Evolutionary conservation across 2,329 filamentous ascomycete species (phyloP).

Genomic region (Pyricularia pennisetigena): DNA sequence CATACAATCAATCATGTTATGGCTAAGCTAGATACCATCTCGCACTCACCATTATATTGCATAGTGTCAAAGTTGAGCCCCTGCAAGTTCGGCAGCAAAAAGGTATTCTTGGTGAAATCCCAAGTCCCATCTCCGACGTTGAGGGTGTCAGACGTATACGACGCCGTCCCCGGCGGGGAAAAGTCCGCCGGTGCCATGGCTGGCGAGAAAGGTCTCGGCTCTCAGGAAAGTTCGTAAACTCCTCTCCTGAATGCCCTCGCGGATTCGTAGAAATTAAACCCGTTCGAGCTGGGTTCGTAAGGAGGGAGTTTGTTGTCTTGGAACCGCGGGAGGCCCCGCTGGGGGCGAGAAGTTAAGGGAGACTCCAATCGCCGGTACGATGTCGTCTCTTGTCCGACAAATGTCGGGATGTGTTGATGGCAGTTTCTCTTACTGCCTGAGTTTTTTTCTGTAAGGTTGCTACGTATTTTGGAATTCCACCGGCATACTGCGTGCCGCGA

Average conservation of each 20-base stretch:
- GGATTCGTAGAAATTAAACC: neutral
- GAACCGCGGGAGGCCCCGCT: neutral
- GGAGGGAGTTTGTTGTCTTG: neutral
- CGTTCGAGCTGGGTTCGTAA: neutral
- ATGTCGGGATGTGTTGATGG: neutral
- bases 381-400: neutral
- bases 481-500: neutral
- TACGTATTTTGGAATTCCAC: neutral
- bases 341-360: neutral
- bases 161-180: conserved; percentile 61
- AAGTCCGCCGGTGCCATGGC: conserved; percentile 53
- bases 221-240: neutral
- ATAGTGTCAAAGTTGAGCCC: conserved; percentile 74
- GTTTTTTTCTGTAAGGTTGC: neutral
- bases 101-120: conserved; percentile 68
- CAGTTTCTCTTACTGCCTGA: neutral
- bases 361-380: neutral
- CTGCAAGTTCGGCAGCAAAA: conserved; percentile 67
- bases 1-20: neutral
- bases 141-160: conserved; percentile 66
- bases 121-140: conserved; percentile 75
- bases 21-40: neutral
- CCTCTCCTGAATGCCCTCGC: neutral
- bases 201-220: conserved; percentile 11
- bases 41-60: conserved; percentile 65